phyloP scores from a whole-genome alignment of 768 basidiomycete species.

The Lentinula sp. region DNA sequence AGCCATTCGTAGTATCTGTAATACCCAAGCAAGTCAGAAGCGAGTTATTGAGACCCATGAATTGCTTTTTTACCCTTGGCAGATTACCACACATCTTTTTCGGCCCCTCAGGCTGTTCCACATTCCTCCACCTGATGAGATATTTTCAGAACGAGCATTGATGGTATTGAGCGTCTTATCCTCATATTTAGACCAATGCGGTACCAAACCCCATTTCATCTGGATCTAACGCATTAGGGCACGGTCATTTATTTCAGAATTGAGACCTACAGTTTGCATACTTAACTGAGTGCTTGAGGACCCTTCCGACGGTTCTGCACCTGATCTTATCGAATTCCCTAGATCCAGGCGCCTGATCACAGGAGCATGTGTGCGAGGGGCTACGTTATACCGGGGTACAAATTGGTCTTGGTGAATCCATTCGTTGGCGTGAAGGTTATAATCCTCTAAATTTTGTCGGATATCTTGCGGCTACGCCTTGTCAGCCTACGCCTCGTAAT shows the following conservation, averaged over 20 bases:
- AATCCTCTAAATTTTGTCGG: constrained; percentile 30
- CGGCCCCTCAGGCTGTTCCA: constrained; percentile 80
- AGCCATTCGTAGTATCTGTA: constrained; percentile 93
- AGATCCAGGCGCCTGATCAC: constrained; percentile 50
- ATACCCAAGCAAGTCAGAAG: background rate
- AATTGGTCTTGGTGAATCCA: constrained; percentile 61
- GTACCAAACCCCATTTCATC: constrained; percentile 90
- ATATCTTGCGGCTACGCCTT: constrained; percentile 32
- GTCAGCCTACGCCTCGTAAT: background rate
- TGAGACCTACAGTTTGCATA: constrained; percentile 43
- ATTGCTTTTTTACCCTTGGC: constrained; percentile 54
- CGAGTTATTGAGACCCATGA: background rate
- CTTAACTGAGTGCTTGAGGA: constrained; percentile 26
- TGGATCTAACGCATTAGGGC: background rate
- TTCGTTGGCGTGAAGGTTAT: constrained; percentile 41
- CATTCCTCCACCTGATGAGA: constrained; percentile 71
- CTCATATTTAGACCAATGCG: constrained; percentile 76
- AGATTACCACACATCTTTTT: constrained; percentile 82
- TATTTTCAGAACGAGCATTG: constrained; percentile 83
- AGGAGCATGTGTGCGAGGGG: constrained; percentile 73
- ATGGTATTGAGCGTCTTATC: constrained; percentile 74
- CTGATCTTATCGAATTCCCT: constrained; percentile 2
- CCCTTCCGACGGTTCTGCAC: background rate
- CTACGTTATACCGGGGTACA: constrained; percentile 72
- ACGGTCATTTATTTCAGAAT: no score